Base-by-base conservation (phyloP, 805 yeast genomes). In the Teunomyces funiuensis region DNA sequence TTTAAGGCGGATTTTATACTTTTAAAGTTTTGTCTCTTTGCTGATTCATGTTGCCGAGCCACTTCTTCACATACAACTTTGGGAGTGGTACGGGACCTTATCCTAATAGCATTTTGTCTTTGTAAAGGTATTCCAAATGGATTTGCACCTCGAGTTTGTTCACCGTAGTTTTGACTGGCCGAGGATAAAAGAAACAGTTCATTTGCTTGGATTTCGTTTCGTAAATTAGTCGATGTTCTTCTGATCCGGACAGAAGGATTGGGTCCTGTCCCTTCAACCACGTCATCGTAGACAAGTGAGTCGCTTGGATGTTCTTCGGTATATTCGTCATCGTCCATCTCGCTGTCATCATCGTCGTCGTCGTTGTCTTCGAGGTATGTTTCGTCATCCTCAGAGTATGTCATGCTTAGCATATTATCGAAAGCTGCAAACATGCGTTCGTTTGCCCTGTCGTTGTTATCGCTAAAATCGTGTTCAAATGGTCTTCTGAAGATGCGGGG, bases 51-150 rank as follows among this genome's bases (percentile, higher is more conserved):
- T 14, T 34, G 28, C 10, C 11, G 28, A 9, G 37, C 15, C 3
- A 34, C 17, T 4, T 18, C 37, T 8, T 34, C 27, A 13, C 28
- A 3, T 20, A 34, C 15, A 7, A 16, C 28, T 17, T 34, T 25
- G 5, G 37, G 13, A 7, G 5, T 22, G 8, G 18, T 17, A 23
- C 16, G 17, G 28, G 37, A 22, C 14, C 37, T 34, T 9, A 39
- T 13, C 11, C 68, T 44, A 3, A 66, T 54, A 5, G 71, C 70
- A 44, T 66, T 65, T 39, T 60, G 71, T 7, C 71, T 47, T 19
- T 61, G 44, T 23, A 66, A 53, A 0, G 68, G 62, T 6, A 61
- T 41, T 10, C 53, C 63, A 7, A 39, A 37, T 13, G 33, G 19
- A 17, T 42, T 33, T 10, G 11, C 4, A 18, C 8, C 16, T 9